Evolutionary conservation across 2,329 filamentous ascomycete genomes (phyloP), one percentile per base, ranked within the genome.

Genomic region (Dendryphion nanum): DNA sequence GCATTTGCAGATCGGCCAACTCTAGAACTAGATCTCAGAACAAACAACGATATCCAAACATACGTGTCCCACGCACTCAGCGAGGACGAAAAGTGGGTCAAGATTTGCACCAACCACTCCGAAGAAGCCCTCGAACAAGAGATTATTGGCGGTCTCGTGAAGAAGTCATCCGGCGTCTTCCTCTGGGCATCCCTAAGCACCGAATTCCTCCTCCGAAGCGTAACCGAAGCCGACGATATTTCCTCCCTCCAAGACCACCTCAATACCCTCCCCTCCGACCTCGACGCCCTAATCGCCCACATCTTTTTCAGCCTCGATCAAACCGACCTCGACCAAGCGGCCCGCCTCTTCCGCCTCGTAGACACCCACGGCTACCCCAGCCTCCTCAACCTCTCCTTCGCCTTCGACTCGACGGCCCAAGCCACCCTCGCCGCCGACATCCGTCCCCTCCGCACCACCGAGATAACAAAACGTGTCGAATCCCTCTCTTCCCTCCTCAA

Each of bases 141-240:
- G 4, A 45, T 57, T 7, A 40, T 61, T 19, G 35, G 41, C 20
- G 44, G 41, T 4, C 34, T 61, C 3, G 47, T 53, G 1, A 48
- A 59, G n/a, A 57, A 56, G 21, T 44, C 50, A 2, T 47, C 46
- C 19, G 57, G 57, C 3, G 46, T 52, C 13, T 59, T 57, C 24
- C 44, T 61, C 10, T 60, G 53, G 53, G 53, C 48, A n/a, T 45
- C 42, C 12, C 33, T 61, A n/a, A 48, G 47, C 1, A 55, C 50
- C 4, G 38, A 45, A 2, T 51, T 51, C 23, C 42, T 61, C 4
- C 40, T 61, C 5, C 49, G 55, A 14, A 44, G 40, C n/a, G n/a
- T n/a, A 26, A 10, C 10, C n/a, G 23, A 26, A n/a, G 10, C 23
- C 10, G 10, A 8, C 10, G 23, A 26, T n/a, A 8, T 26, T 26